Percentiles rank a stretch among this genome's conserved stretches.
Conservation (phyloP, 2,329 filamentous ascomycete species). For the Curvularia spicifera region DNA sequence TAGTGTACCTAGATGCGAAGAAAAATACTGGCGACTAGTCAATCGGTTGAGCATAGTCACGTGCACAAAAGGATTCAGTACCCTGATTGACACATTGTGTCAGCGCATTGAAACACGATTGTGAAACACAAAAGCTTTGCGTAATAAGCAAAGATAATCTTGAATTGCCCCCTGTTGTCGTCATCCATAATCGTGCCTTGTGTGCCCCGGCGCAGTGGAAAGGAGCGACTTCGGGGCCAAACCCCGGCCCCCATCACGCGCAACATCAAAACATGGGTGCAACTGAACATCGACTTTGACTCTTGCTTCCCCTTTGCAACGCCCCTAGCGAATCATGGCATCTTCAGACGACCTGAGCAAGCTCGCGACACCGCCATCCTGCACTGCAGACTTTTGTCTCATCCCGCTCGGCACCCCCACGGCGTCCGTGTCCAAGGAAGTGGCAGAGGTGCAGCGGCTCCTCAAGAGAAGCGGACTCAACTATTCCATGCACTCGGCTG, state of each 20-base stretch:
- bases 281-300: not conserved
- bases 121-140: not conserved
- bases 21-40: not conserved
- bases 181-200: not conserved
- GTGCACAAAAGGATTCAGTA: not conserved
- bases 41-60: not conserved
- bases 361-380: constrained; percentile 69
- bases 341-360: constrained; percentile 28
- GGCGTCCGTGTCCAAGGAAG: constrained; percentile 65
- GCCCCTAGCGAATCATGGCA: constrained; percentile 22
- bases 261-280: not conserved
- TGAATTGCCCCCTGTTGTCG: not conserved
- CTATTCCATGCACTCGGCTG: constrained; percentile 91
- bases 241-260: constrained; percentile 1
- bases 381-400: constrained; percentile 89
- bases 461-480: constrained; percentile 80
- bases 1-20: not conserved
- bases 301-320: not conserved
- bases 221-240: not conserved
- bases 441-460: constrained; percentile 86
- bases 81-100: not conserved
- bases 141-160: not conserved
- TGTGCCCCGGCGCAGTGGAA: not conserved
- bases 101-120: not conserved
- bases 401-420: constrained; percentile 72